These are phyloP conservation scores for Xylaria sp. DNA, from an alignment of 2,329 filamentous ascomycete genomes.

Conservation along the genomic window DNA sequence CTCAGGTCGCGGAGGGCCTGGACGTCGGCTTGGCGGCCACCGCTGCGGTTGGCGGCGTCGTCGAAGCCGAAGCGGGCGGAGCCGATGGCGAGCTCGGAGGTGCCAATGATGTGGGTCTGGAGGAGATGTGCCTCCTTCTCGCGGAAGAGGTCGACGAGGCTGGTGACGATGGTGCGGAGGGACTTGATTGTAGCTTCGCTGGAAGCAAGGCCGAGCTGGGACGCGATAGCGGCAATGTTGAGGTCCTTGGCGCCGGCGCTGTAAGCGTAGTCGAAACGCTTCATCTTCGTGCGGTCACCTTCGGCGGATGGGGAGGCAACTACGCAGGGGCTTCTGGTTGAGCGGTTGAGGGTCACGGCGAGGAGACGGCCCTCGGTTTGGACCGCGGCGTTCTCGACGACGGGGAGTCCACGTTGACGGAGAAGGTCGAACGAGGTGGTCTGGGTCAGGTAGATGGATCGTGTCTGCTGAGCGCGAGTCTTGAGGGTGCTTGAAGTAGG, in stretches of 20 bases:
- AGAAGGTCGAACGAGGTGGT: slow-evolving; percentile 52
- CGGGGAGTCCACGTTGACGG: slow-evolving; percentile 42
- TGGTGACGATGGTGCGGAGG: slow-evolving; percentile 45
- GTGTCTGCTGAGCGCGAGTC: slow-evolving; percentile 35
- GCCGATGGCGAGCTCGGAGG: slow-evolving; percentile 41
- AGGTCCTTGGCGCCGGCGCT: slow-evolving; percentile 33
- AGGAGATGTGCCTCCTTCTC: slow-evolving; percentile 61
- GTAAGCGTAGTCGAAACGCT: slow-evolving; percentile 60
- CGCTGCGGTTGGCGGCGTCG: slow-evolving; percentile 61
- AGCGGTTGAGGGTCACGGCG: slow-evolving; percentile 61
- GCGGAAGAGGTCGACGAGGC: slow-evolving; percentile 54
- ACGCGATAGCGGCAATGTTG: slow-evolving; percentile 37
- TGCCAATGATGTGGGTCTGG: slow-evolving; percentile 44
- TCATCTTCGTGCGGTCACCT: slow-evolving; percentile 40
- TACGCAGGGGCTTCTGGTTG: slow-evolving; percentile 57
- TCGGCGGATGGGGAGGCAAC: slow-evolving; percentile 50
- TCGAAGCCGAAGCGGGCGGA: slow-evolving; percentile 60
- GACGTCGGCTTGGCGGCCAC: slow-evolving; percentile 55
- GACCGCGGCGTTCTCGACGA: slow-evolving; percentile 27
- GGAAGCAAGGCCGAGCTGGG: slow-evolving; percentile 49
- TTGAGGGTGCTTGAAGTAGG: slow-evolving; percentile 9
- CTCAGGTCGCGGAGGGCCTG: slow-evolving; percentile 51
- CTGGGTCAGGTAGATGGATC: slow-evolving; percentile 51
- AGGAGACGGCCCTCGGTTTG: slow-evolving; percentile 44
- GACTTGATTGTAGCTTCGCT: slow-evolving; percentile 34